Conservation (phyloP, 1,284 basidiomycete genomes). For the Rhodotorula sp. region DNA sequence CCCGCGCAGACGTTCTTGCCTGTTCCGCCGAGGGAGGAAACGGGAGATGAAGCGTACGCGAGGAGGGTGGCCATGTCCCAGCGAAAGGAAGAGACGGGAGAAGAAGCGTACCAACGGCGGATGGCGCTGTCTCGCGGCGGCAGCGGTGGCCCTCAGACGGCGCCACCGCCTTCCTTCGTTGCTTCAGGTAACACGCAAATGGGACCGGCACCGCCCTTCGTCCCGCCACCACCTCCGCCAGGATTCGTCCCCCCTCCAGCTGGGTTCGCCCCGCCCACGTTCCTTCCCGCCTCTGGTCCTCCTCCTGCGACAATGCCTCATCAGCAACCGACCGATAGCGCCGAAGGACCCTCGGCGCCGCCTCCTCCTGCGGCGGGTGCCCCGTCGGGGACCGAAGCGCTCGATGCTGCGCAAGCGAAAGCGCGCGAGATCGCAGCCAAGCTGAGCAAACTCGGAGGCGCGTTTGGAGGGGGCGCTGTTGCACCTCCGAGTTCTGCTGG, state of each 20-base stretch:
- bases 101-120: slow-evolving; percentile 67
- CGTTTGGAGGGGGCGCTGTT: slow-evolving; percentile 10
- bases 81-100: slow-evolving; percentile 54
- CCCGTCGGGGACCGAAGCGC: slow-evolving; percentile 49
- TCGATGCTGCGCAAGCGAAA: slow-evolving; percentile 43
- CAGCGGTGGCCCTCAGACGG: slow-evolving; percentile 14
- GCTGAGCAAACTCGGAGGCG: slow-evolving; percentile 38
- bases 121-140: slow-evolving; percentile 59
- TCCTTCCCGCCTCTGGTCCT: slow-evolving; percentile 30
- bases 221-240: slow-evolving; percentile 8
- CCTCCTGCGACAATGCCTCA: slow-evolving; percentile 52
- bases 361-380: slow-evolving; percentile 69
- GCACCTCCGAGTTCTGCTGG: slow-evolving; percentile 1
- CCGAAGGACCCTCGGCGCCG: slow-evolving; percentile 3
- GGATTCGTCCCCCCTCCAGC: slow-evolving; percentile 13
- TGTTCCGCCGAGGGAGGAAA: slow-evolving; percentile 38
- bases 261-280: slow-evolving; percentile 41
- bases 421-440: slow-evolving; percentile 45
- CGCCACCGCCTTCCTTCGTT: slow-evolving; percentile 7
- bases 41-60: slow-evolving; percentile 70
- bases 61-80: slow-evolving; percentile 44
- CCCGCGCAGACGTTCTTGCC: background rate
- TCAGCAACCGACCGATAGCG: slow-evolving; percentile 44
- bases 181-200: background rate
- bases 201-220: background rate